A percentile compares a stretch with the other conserved stretches of the same genome.
Conservation (phyloP, 2,329 filamentous ascomycete genomes). For the Huntiella abstrusa region DNA sequence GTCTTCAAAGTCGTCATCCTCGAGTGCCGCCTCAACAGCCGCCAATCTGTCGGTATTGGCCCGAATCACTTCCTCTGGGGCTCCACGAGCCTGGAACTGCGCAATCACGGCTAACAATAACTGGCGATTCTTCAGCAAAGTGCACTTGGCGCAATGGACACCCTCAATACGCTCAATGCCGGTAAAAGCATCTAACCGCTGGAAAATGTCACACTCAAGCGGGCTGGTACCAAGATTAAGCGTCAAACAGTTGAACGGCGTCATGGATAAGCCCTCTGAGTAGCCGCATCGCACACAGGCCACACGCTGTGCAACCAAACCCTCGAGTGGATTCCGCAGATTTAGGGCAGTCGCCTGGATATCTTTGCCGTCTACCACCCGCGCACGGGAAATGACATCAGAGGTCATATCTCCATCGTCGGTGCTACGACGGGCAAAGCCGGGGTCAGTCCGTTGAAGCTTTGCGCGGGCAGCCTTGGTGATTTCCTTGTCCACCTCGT, state of each 20-base stretch:
- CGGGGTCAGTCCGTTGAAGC: slow-evolving; percentile 9
- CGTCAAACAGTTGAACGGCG: slow-evolving; percentile 85
- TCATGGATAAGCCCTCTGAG: slow-evolving; percentile 74
- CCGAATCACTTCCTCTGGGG: slow-evolving; percentile 30
- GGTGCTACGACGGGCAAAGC: slow-evolving; percentile 16
- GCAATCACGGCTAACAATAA: slow-evolving; percentile 28
- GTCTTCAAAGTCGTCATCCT: slow-evolving; percentile 64
- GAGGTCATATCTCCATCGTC: slow-evolving; percentile 23
- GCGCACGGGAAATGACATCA: slow-evolving; percentile 19
- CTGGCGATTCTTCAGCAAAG: slow-evolving; percentile 40
- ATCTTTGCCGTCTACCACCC: slow-evolving; percentile 21
- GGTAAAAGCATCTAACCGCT: slow-evolving; percentile 71
- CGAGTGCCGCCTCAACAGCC: slow-evolving; percentile 50
- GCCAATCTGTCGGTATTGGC: slow-evolving; percentile 37
- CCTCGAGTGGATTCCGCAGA: slow-evolving; percentile 64
- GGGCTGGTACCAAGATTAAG: slow-evolving; percentile 53
- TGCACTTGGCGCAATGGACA: slow-evolving; percentile 84
- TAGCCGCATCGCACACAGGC: slow-evolving; percentile 72
- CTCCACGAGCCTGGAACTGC: slow-evolving; percentile 10
- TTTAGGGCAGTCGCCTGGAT: slow-evolving; percentile 18
- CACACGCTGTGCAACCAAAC: slow-evolving; percentile 71
- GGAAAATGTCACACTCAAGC: slow-evolving; percentile 48
- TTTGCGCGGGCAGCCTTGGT: slow-evolving; percentile 22
- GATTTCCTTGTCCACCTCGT: slow-evolving; percentile 66
- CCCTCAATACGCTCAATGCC: slow-evolving; percentile 70